Evolutionary conservation across 164 flowering plant genomes (phyloP), one percentile per base, ranked within the genome.

Genomic region (Umbellularia californica): DNA sequence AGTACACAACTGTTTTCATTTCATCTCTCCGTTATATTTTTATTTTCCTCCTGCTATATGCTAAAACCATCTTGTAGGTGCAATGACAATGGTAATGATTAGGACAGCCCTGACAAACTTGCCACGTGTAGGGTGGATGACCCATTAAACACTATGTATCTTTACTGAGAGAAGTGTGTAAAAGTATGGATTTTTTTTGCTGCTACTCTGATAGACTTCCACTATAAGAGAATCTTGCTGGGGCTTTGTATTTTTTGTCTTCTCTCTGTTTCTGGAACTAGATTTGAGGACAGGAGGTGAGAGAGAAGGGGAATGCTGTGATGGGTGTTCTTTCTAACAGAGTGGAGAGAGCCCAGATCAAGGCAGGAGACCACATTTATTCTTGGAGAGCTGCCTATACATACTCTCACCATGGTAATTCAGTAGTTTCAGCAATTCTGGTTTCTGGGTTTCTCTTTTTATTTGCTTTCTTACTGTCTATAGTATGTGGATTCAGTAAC

Each of bases 361-460:
- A 88, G 74, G 82, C 93, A 11, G 99, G 97, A 1, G 98, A 96
- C 77, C 99, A 94, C 77, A 89, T 96, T 84, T 96, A 96, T 84
- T 84, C 92, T 70, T 96, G 89, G 87, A 91, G 99, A 80, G 93
- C 93, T 72, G 82, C 87, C 74, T 96, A 91, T 81, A 80, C 94
- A 60, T 96, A 96, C 83, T 90, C 99, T 80, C 99, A 94, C 77
- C 99, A 96, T 74, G 99, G 99, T 92, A 79, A 62, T 23, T 47
- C 58, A 63, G 10, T 41, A 63, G 30, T 7, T 58, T 19, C 24
- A 30, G 17, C 28, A 10, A 13, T 23, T 7, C 55, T 30, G 3
- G 23, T 19, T 50, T 51, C 27, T 30, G 51, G 13, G 27, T 19
- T 51, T 20, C 47, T 50, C 5, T 24, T 65, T 65, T 3, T 13